These are phyloP conservation scores for Dictyostelium firmibasis DNA, from an alignment of 78 protist genomes.

Conservation along the genomic window DNA sequence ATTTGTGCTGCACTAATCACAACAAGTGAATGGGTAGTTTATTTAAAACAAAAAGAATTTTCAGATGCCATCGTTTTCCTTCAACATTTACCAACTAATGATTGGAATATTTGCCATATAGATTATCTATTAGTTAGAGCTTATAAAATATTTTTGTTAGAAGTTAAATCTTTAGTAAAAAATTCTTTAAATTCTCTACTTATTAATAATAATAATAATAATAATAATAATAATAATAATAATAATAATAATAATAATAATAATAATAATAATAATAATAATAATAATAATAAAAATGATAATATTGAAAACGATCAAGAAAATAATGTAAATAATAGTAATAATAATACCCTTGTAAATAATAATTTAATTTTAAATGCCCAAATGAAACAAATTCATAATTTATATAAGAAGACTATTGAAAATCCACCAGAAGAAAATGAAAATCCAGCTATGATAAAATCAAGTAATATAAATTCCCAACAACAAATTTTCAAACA, in stretches of 20 bases:
- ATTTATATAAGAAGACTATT: background rate
- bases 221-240: background rate
- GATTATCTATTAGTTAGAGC: conserved; percentile 71
- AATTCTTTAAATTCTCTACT: conserved; percentile 22
- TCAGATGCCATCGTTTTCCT: conserved; percentile 57
- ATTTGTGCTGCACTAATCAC: conserved; percentile 69
- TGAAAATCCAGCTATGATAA: background rate
- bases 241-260: conserved; percentile 7
- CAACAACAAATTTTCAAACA: background rate
- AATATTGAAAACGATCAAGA: conserved; percentile 5
- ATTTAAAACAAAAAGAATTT: conserved; percentile 39
- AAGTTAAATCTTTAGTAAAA: conserved; percentile 38
- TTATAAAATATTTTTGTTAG: conserved; percentile 61
- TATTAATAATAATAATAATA: background rate
- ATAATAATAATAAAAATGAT: conserved; percentile 21
- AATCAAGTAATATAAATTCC: background rate
- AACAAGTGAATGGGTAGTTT: conserved; percentile 36
- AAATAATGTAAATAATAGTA: background rate
- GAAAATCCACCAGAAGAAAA: background rate
- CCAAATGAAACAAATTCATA: conserved; percentile 23
- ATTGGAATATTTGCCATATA: conserved; percentile 65
- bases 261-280: conserved; percentile 19
- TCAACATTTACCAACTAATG: conserved; percentile 51
- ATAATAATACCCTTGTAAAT: background rate
- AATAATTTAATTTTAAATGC: conserved; percentile 6